Evolutionary conservation across 2,329 filamentous ascomycete species (phyloP).

Genomic region (Ophiostoma sp.): DNA sequence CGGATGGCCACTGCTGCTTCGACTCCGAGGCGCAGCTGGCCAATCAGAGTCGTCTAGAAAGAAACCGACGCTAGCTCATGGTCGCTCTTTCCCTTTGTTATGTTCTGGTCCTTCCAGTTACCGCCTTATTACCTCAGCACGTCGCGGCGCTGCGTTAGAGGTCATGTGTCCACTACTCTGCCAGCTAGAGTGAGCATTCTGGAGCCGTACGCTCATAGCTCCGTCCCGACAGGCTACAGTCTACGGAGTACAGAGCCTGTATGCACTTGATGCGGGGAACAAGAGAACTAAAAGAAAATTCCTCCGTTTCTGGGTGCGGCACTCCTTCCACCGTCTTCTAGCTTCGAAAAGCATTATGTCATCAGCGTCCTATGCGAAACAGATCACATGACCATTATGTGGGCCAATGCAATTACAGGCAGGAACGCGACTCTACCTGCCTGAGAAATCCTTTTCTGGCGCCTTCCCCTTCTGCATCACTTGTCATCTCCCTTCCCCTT

Average conservation of each 20-base stretch:
- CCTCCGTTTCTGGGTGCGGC: neutral
- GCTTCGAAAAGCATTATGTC: too few species aligned
- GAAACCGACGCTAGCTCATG: neutral
- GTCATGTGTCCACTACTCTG: neutral
- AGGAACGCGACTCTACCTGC: slow-evolving; percentile 1
- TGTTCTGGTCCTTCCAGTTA: too few species aligned
- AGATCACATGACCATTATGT: too few species aligned
- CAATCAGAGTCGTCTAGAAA: neutral
- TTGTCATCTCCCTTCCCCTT: neutral
- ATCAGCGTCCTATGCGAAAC: too few species aligned
- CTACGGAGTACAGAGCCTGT: neutral
- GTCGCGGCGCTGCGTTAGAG: too few species aligned
- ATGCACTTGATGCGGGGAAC: slow-evolving; percentile 1
- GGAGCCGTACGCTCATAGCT: neutral
- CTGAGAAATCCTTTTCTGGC: neutral
- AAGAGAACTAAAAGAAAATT: neutral
- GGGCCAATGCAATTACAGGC: neutral
- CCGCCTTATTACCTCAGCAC: too few species aligned
- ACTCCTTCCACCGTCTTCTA: neutral
- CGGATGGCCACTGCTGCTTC: neutral
- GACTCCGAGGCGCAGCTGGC: neutral
- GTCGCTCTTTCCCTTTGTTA: neutral
- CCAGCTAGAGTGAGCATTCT: neutral
- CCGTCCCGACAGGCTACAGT: neutral
- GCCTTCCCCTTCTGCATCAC: neutral